These are phyloP conservation scores for Blastomyces gilchristii DNA, from an alignment of 2,329 filamentous ascomycete genomes.

Conservation along the genomic window DNA sequence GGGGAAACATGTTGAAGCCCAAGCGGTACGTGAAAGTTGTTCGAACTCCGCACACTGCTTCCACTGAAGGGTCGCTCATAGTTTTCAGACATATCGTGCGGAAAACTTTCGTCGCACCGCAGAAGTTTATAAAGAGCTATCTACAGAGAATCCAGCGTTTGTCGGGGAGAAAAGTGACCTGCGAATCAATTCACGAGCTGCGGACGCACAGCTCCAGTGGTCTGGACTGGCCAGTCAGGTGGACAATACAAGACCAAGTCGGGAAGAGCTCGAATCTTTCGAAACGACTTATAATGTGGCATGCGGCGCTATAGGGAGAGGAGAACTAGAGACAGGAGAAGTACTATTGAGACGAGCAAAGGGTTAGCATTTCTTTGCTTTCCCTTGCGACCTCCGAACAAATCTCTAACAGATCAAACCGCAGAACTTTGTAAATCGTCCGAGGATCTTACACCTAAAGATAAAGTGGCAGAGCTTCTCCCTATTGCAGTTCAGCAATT, in stretches of 20 bases:
- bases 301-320: conserved; percentile 52
- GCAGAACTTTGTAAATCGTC: conserved; percentile 49
- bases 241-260: conserved; percentile 43
- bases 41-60: conserved; percentile 4
- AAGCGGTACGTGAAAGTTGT: conserved; percentile 40
- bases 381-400: neutral
- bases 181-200: conserved; percentile 51
- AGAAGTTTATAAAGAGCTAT: conserved; percentile 45
- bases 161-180: conserved; percentile 49
- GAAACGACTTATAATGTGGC: conserved; percentile 57
- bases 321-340: conserved; percentile 48
- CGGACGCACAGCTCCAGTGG: conserved; percentile 54
- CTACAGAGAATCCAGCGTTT: conserved; percentile 29
- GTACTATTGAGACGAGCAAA: conserved; percentile 50
- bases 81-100: conserved; percentile 41
- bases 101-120: conserved; percentile 50
- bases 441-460: conserved; percentile 49
- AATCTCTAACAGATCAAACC: conserved; percentile 2
- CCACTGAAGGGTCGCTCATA: conserved; percentile 6
- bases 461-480: conserved; percentile 49
- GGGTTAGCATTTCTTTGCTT: conserved; percentile 25
- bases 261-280: conserved; percentile 53
- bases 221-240: conserved; percentile 42
- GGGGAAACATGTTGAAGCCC: conserved; percentile 50
- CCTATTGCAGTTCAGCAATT: conserved; percentile 53